Evolutionary conservation across 2,329 filamentous ascomycete genomes (phyloP).

Genomic region (Aspergillus pseudoterreus): DNA sequence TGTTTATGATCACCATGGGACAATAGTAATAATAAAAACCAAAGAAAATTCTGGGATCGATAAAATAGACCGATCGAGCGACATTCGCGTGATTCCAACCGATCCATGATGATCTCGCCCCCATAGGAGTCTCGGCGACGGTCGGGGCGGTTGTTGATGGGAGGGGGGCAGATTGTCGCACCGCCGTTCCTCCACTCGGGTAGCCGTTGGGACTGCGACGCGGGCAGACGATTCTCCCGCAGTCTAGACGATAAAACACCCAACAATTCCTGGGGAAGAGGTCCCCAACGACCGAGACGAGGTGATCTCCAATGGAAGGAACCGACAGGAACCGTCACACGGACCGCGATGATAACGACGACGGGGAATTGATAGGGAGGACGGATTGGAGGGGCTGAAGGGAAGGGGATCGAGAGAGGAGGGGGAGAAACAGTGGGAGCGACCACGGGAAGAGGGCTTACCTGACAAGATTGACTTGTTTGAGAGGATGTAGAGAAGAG

Average conservation of each 20-base stretch:
- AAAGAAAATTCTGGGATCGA: background rate
- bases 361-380: constrained; percentile 3
- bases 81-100: background rate
- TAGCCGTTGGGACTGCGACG: constrained; percentile 13
- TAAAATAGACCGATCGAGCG: background rate
- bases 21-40: background rate
- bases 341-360: constrained; percentile 4
- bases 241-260: constrained; percentile 11
- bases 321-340: background rate
- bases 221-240: constrained; percentile 11
- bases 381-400: background rate
- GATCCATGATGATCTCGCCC: background rate
- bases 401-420: constrained; percentile 1
- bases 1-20: background rate
- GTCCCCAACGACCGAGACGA: background rate
- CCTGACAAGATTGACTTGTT: constrained; percentile 17
- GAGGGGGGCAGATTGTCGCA: constrained; percentile 4
- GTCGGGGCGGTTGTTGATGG: constrained; percentile 11
- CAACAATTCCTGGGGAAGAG: constrained; percentile 8
- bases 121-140: constrained; percentile 1
- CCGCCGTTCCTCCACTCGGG: constrained; percentile 12
- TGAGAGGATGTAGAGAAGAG: constrained; percentile 8
- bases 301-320: background rate
- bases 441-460: constrained; percentile 21
- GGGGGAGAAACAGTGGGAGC: constrained; percentile 9